These are phyloP conservation scores for Lentinula aciculospora DNA, from an alignment of 768 basidiomycete genomes.

Conservation along the genomic window DNA sequence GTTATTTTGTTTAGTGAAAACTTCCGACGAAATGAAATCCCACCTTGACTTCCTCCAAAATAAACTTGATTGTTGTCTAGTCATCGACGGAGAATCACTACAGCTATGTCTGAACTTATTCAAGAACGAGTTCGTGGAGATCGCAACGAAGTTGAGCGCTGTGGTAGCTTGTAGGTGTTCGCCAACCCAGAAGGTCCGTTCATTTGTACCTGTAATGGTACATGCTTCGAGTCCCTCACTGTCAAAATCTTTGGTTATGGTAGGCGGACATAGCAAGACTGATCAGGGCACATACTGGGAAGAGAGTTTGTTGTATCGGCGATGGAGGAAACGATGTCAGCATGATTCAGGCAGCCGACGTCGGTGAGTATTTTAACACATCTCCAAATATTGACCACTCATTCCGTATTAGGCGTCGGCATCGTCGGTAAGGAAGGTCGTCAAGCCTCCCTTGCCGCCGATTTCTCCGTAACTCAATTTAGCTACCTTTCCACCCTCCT, in stretches of 20 bases:
- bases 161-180: constrained; percentile 98
- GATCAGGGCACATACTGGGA: constrained; percentile 85
- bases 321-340: constrained; percentile 99
- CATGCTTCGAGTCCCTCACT: too few species aligned
- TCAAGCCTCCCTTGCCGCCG: constrained; percentile 97
- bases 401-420: constrained; percentile 84
- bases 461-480: constrained; percentile 98
- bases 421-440: constrained; percentile 99
- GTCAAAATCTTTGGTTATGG: background rate
- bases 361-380: constrained; percentile 56
- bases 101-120: constrained; percentile 90
- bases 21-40: constrained; percentile 74
- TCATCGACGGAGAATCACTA: constrained; percentile 96
- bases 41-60: constrained; percentile 91
- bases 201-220: background rate
- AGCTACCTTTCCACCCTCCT: constrained; percentile 92
- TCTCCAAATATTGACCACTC: background rate
- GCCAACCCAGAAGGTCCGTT: constrained; percentile 77
- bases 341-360: constrained; percentile 99
- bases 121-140: constrained; percentile 92
- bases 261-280: constrained; percentile 88
- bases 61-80: constrained; percentile 95
- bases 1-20: constrained; percentile 59
- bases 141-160: constrained; percentile 91
- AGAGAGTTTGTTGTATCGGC: constrained; percentile 97